Conservation (phyloP, 148 eudicot genomes). For the Linanthus parryae region DNA sequence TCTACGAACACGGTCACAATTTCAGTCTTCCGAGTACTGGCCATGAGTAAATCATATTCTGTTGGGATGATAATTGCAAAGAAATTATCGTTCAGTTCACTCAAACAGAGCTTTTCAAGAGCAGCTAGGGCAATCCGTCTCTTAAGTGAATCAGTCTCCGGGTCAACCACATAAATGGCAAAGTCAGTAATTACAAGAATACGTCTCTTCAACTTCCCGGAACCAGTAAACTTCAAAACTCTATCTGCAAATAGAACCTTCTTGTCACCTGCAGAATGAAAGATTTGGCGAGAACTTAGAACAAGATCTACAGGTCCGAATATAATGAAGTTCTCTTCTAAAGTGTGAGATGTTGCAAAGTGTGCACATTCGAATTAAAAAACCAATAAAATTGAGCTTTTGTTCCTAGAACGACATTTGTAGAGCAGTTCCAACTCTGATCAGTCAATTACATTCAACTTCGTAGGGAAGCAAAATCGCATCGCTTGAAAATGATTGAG, state of each 20-base stretch:
- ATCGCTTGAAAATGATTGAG: too few relatives aligned
- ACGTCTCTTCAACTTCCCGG: conserved; percentile 87
- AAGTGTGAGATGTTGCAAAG: too few relatives aligned
- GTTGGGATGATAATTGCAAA: conserved; percentile 79
- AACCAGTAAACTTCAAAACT: conserved; percentile 83
- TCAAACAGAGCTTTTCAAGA: conserved; percentile 77
- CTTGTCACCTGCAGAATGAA: conserved; percentile 41
- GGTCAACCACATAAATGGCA: conserved; percentile 74
- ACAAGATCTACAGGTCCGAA: not conserved
- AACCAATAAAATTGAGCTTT: too few relatives aligned
- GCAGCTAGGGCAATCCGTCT: conserved; percentile 84
- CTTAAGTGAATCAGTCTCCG: conserved; percentile 64
- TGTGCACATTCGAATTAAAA: too few relatives aligned
- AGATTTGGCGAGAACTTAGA: not conserved
- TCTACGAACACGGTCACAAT: conserved; percentile 67
- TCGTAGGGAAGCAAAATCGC: too few relatives aligned
- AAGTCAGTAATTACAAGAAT: conserved; percentile 52
- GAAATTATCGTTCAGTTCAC: conserved; percentile 81
- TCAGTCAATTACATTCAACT: too few relatives aligned
- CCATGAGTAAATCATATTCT: conserved; percentile 91
- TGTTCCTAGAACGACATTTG: too few relatives aligned
- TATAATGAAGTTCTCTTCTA: too few relatives aligned
- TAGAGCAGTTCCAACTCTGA: too few relatives aligned
- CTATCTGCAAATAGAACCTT: conserved; percentile 79
- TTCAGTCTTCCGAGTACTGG: conserved; percentile 88